Conservation (phyloP, 2,329 filamentous ascomycete species). For the Verticillium nonalfalfae region DNA sequence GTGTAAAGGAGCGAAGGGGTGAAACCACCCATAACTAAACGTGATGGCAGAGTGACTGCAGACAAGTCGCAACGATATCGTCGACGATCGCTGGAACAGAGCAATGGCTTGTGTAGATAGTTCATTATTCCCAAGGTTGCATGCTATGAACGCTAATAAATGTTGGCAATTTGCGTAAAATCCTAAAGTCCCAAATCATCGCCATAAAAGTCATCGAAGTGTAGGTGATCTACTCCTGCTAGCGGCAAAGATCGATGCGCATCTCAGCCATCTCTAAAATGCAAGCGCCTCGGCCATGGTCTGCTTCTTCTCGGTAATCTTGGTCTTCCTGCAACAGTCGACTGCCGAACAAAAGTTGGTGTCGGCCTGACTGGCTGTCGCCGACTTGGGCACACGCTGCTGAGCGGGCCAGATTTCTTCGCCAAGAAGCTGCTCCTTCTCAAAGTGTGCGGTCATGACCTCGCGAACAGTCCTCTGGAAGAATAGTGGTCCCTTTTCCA, state of each 20-base stretch:
- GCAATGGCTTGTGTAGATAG: not conserved
- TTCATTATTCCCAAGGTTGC: not conserved
- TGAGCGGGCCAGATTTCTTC: constrained; percentile 47
- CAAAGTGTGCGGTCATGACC: constrained; percentile 37
- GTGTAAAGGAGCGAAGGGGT: not conserved
- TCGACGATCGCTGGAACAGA: too few relatives aligned
- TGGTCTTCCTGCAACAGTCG: constrained; percentile 21
- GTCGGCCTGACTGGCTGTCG: constrained; percentile 18
- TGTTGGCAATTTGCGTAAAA: not conserved
- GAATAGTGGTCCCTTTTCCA: constrained; percentile 51
- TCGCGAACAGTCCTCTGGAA: constrained; percentile 48
- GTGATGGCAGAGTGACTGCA: too few relatives aligned
- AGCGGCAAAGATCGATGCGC: too few relatives aligned
- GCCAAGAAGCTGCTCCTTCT: constrained; percentile 35
- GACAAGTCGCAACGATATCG: too few relatives aligned
- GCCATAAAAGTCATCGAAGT: not conserved
- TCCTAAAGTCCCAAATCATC: not conserved
- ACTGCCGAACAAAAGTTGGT: constrained; percentile 25
- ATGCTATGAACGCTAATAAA: not conserved
- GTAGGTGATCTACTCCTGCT: too few relatives aligned
- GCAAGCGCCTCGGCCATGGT: constrained; percentile 15
- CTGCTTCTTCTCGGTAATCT: constrained; percentile 7
- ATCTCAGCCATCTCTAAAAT: constrained; percentile 5
- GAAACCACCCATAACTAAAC: too few relatives aligned
- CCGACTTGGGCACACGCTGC: constrained; percentile 22